Evolutionary conservation across 208 protist species (phyloP).

Genomic region (Wallacemonas rigidus): DNA sequence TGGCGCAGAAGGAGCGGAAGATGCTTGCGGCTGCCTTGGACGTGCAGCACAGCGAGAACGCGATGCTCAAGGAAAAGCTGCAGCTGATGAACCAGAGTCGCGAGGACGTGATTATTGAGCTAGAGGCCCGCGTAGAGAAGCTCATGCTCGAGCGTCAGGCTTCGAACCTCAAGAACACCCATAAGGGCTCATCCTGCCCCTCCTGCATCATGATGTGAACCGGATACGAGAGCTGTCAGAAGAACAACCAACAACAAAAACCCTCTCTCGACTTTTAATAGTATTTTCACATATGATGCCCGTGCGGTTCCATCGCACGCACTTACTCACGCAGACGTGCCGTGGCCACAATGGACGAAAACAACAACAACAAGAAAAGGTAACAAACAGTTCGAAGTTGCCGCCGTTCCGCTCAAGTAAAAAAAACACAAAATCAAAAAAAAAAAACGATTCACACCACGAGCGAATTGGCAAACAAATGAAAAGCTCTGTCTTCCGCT

Average conservation of each 20-base stretch:
- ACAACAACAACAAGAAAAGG: neutral
- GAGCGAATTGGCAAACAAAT: neutral
- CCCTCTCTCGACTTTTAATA: neutral
- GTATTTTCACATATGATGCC: neutral
- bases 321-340: too few species aligned
- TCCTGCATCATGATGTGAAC: constrained; percentile 27
- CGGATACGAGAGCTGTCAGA: neutral
- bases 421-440: too few species aligned
- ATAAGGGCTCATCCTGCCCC: neutral
- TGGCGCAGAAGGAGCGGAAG: constrained; percentile 14
- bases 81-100: constrained; percentile 9
- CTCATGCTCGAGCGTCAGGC: neutral
- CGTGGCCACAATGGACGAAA: neutral
- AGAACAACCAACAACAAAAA: constrained; percentile 19
- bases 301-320: neutral
- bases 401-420: too few species aligned
- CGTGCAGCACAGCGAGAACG: constrained; percentile 14
- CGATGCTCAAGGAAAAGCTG: neutral
- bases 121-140: constrained; percentile 11
- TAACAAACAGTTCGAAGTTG: neutral
- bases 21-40: constrained; percentile 9
- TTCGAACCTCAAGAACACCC: neutral
- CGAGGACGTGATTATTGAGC: constrained; percentile 3
- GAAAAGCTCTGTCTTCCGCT: constrained; percentile 15
- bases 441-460: too few species aligned